Evolutionary conservation across 768 basidiomycete species (phyloP).

Genomic region (Panus rudis): DNA sequence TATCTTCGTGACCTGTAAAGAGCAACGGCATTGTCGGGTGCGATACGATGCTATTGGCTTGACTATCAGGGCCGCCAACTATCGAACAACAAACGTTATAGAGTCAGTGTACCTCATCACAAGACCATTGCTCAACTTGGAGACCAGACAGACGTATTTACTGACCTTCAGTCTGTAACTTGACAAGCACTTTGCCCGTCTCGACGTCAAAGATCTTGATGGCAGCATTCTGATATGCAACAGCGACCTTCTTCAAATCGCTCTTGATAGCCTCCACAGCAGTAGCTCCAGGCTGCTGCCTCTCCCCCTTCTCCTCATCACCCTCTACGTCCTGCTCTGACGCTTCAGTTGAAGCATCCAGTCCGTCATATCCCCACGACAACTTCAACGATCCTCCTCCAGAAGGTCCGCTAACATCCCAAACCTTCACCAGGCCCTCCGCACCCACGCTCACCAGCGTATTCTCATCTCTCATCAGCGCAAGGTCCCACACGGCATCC

Average conservation of each 20-base stretch:
- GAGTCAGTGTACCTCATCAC: not conserved
- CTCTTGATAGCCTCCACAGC: conserved; percentile 77
- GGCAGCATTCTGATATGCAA: conserved; percentile 83
- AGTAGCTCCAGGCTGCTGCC: conserved; percentile 56
- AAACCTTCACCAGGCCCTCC: conserved; percentile 89
- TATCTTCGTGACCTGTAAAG: conserved; percentile 91
- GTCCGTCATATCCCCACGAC: conserved; percentile 75
- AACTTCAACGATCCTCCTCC: conserved; percentile 60
- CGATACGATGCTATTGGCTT: conserved; percentile 81
- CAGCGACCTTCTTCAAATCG: conserved; percentile 80
- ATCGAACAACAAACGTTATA: conserved; percentile 3
- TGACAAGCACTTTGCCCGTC: conserved; percentile 69
- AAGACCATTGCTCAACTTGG: conserved; percentile 7
- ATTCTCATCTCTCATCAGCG: conserved; percentile 74
- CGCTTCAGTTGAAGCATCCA: conserved; percentile 41
- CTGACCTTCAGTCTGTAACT: conserved; percentile 49
- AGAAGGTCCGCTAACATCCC: conserved; percentile 74
- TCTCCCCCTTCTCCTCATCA: conserved; percentile 41
- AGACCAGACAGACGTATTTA: too few species aligned
- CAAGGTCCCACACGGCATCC: conserved; percentile 95
- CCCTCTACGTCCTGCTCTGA: too few species aligned
- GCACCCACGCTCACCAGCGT: conserved; percentile 86
- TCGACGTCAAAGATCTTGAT: conserved; percentile 92
- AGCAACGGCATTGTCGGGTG: conserved; percentile 88
- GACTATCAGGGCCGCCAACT: conserved; percentile 70